These are phyloP conservation scores for Lagenidium sp. DNA, from an alignment of 352 stramenopile genomes.

Conservation along the genomic window DNA sequence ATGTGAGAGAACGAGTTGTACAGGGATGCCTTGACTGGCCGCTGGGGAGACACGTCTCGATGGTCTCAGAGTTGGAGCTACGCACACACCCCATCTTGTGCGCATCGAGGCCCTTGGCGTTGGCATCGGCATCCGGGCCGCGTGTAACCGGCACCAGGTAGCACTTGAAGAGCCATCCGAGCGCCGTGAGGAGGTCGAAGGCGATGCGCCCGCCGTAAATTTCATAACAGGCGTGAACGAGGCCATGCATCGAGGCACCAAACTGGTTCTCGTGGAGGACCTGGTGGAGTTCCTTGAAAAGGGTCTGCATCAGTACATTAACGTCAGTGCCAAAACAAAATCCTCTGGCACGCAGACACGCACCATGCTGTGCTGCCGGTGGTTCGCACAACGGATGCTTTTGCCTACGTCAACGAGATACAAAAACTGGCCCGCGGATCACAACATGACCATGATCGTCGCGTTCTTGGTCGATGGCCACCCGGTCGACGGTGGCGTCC, in stretches of 20 bases:
- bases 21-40: conserved; percentile 98
- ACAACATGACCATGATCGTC: too few species aligned
- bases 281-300: conserved; percentile 93
- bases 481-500: conserved; percentile 36
- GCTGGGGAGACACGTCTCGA: conserved; percentile 97
- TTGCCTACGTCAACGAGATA: too few species aligned
- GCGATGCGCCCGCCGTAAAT: conserved; percentile 80
- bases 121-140: conserved; percentile 58
- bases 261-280: conserved; percentile 99
- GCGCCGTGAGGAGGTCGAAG: conserved; percentile 69
- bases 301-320: too few species aligned
- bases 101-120: conserved; percentile 72
- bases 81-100: conserved; percentile 89
- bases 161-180: conserved; percentile 93
- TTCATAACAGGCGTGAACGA: conserved; percentile 97
- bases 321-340: too few species aligned
- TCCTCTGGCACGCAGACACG: too few species aligned
- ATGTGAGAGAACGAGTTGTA: conserved; percentile 99
- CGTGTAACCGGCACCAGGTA: conserved; percentile 97
- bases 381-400: too few species aligned
- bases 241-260: conserved; percentile 95
- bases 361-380: too few species aligned
- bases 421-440: too few species aligned
- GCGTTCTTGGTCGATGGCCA: conserved; percentile 74
- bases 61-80: conserved; percentile 94